Conservation (phyloP, 306 rosid genomes). For the Dryas alaskensis region DNA sequence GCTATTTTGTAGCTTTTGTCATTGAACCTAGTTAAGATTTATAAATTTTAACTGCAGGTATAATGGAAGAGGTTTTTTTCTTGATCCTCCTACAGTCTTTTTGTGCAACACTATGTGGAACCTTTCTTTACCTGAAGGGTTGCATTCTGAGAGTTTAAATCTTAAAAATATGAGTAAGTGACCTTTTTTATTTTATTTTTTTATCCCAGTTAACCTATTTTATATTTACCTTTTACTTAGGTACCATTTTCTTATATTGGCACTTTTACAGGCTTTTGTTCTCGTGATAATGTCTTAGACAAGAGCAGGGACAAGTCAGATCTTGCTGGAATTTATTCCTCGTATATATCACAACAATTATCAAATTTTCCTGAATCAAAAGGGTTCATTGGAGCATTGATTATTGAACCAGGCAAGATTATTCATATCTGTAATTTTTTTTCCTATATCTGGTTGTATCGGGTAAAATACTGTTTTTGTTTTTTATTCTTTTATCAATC, state of each 20-base stretch:
- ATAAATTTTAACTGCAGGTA: slow-evolving; percentile 56
- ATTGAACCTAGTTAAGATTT: slow-evolving; percentile 22
- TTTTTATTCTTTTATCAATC: slow-evolving; percentile 7
- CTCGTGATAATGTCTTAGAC: slow-evolving; percentile 60
- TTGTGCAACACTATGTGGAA: slow-evolving; percentile 62
- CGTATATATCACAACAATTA: slow-evolving; percentile 54
- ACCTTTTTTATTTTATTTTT: background rate
- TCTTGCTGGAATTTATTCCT: slow-evolving; percentile 69
- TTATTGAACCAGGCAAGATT: slow-evolving; percentile 88
- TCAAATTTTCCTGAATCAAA: slow-evolving; percentile 45
- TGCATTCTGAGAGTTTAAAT: slow-evolving; percentile 33
- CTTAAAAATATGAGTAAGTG: slow-evolving; percentile 44
- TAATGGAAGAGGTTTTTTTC: slow-evolving; percentile 90
- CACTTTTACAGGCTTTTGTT: slow-evolving; percentile 59
- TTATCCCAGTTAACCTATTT: background rate
- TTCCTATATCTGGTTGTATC: slow-evolving; percentile 15
- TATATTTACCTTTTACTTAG: slow-evolving; percentile 19
- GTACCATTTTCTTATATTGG: slow-evolving; percentile 31
- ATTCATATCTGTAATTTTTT: slow-evolving; percentile 15
- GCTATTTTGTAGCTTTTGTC: slow-evolving; percentile 3
- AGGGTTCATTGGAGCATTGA: slow-evolving; percentile 65
- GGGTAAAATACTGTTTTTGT: slow-evolving; percentile 7
- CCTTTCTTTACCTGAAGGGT: slow-evolving; percentile 70
- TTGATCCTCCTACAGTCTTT: slow-evolving; percentile 84
- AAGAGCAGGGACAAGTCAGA: slow-evolving; percentile 68